A percentile compares a stretch with the other conserved stretches of the same genome.
Conservation (phyloP, 306 rosid genomes). For the Prunus kanzakura region DNA sequence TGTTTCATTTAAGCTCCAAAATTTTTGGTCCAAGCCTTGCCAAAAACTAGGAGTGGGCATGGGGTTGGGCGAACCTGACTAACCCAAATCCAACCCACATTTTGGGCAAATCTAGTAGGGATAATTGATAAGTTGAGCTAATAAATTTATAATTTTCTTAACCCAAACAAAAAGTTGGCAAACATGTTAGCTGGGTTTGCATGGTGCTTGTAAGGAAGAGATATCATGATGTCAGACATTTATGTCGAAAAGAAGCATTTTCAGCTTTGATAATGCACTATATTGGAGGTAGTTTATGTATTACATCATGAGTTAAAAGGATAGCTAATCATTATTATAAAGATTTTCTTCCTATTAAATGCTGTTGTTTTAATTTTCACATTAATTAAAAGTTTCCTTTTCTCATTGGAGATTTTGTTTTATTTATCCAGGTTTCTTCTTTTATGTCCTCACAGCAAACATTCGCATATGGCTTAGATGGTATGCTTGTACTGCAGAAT, state of each 20-base stretch:
- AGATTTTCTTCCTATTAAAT: background rate
- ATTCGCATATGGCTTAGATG: background rate
- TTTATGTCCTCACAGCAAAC: conserved; percentile 5
- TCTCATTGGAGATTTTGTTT: conserved; percentile 32
- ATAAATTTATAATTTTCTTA: background rate
- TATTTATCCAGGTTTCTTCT: conserved; percentile 18
- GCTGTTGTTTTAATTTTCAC: background rate
- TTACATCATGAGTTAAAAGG: background rate
- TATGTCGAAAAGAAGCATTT: background rate
- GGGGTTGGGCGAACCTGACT: background rate
- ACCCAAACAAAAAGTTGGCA: background rate
- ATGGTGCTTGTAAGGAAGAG: background rate
- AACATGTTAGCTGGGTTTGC: background rate
- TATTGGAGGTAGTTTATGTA: background rate
- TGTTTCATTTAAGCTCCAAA: background rate
- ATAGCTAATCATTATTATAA: background rate
- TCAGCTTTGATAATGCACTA: background rate
- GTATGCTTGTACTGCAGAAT: conserved; percentile 1
- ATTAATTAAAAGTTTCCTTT: conserved; percentile 14
- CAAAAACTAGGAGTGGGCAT: background rate
- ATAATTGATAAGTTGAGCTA: background rate
- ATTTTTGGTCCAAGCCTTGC: background rate
- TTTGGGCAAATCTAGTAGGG: background rate
- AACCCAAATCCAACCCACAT: background rate
- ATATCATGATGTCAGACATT: background rate